Evolutionary conservation across 2,329 filamentous ascomycete species (phyloP), one percentile per base, ranked within the genome.

Genomic region (Epicoccum nigrum): DNA sequence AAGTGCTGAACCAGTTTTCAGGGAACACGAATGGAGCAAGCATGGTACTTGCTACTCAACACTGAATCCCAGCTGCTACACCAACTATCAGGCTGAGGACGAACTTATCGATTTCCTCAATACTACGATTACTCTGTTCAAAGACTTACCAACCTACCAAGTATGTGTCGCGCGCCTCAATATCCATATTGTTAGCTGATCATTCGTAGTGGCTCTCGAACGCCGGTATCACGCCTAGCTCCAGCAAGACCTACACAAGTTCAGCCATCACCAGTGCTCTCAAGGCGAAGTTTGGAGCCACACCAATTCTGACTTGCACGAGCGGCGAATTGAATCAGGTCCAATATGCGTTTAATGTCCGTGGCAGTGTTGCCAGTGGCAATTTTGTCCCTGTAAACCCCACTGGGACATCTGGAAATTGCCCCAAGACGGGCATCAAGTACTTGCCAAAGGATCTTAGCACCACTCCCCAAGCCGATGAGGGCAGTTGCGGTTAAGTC

Each of bases 1-100:
- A n/a, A 7, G 38, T 31, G 33, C 25, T 45, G 4, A 45, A n/a
- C n/a, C 6, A 7, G 7, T 4, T 2, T 45, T 4, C 17, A 34
- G 43, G 43, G 43, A 45, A 15, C 43, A 45, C 12, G 43, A 45
- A 25, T 45, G 43, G 43, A 38, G 33, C 33, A 45, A 45, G 37
- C 43, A 45, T n/a, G 43, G 43, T 7, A 45, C 43, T 17, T 45
- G 43, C n/a, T 45, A 45, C 33, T 45, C 33, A 8, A 38, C 43
- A 32, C 25, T 45, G 19, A 38, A 38, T 3, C 43, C 43, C 17
- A 31, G 27, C 25, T 45, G 43, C 27, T 45, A 45, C 27, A 38
- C 43, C 25, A 32, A 38, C 27, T 45, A 45, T 13, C 7, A 38
- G 23, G 43, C 43, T 11, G 33, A 45, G 19, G 43, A 45, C 27